Evolutionary conservation across 2,329 filamentous ascomycete genomes (phyloP), one percentile per base, ranked within the genome.

Genomic region (Neocatenulostroma microsporum): DNA sequence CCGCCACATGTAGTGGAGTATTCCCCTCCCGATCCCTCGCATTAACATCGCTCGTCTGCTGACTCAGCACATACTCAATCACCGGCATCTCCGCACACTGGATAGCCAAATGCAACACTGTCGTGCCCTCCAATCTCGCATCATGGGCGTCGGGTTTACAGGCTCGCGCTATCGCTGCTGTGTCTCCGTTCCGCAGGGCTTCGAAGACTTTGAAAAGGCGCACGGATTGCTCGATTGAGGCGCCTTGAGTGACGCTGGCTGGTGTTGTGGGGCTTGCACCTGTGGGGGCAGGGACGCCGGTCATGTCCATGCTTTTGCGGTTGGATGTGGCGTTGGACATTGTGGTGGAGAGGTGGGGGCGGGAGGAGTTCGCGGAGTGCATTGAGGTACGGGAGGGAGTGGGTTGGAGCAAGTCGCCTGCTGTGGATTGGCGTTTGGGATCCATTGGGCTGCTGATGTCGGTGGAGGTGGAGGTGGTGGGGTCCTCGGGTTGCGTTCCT

Each of bases 141-240:
- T 60, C 45, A n/a, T n/a, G n/a, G 18, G 43, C 44, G 31, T 67
- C 65, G 41, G 62, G 62, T 42, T 81, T 74, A 47, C 95, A 84
- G 1, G 84, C 84, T 58, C 82, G 89, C 20, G 84, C 85, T 51
- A 98, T 95, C 24, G 84, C 84, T 11, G 80, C 81, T 1, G 86
- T 94, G 59, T 98, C 89, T 36, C 91, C 91, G 58, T 77, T 91
- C 47, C 89, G 78, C 47, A 98, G 69, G 27, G 88, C 83, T 65
- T 96, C 91, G 56, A 96, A 94, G 30, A 95, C 78, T 48, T 88
- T 80, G 62, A 98, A 98, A 48, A 94, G 88, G 56, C 83, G 79
- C 36, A 98, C 86, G 0, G 89, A 95, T 62, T 94, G 87, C 58
- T 98, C 88, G 40, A 98, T 83, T 3, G 66, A 67, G 2, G 63